A percentile compares a stretch with the other conserved stretches of the same genome.
These are phyloP conservation scores for Venturia pyrina DNA, from an alignment of 2,329 filamentous ascomycete genomes.

Conservation along the genomic window DNA sequence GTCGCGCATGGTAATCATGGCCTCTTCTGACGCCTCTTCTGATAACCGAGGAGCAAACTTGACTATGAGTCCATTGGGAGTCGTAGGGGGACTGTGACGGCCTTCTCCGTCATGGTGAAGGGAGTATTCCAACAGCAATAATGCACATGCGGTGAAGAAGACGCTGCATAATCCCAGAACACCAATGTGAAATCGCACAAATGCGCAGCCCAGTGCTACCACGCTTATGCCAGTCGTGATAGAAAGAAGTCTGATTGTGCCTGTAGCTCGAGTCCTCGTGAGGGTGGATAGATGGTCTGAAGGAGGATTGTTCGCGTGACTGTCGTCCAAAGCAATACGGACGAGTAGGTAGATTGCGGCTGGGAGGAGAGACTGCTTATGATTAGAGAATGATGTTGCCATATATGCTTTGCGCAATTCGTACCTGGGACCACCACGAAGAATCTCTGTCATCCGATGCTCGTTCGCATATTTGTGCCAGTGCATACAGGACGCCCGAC, in stretches of 20 bases:
- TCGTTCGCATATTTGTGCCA: slow-evolving; percentile 34
- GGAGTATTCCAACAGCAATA: slow-evolving; percentile 32
- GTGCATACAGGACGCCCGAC: slow-evolving; percentile 31
- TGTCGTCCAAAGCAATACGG: slow-evolving; percentile 15
- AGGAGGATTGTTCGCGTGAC: not conserved
- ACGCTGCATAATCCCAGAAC: slow-evolving; percentile 33
- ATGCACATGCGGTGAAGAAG: slow-evolving; percentile 29
- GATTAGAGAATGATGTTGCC: slow-evolving; percentile 14
- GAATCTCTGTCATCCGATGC: slow-evolving; percentile 32
- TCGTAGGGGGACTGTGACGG: slow-evolving; percentile 10
- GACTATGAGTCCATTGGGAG: slow-evolving; percentile 6
- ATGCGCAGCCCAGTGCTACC: slow-evolving; percentile 24
- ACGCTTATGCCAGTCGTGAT: slow-evolving; percentile 27
- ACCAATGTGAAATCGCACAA: slow-evolving; percentile 24
- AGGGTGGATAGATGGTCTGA: slow-evolving; percentile 16
- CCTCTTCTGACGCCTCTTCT: slow-evolving; percentile 6
- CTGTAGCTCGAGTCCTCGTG: slow-evolving; percentile 18
- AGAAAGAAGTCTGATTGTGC: slow-evolving; percentile 23
- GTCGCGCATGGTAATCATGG: slow-evolving; percentile 19
- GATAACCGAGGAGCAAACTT: not conserved
- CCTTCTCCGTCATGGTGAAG: not conserved
- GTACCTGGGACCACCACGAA: slow-evolving; percentile 37
- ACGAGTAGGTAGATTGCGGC: slow-evolving; percentile 23
- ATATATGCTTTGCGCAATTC: slow-evolving; percentile 14
- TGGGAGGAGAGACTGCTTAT: slow-evolving; percentile 24